phyloP scores from a whole-genome alignment of 176 grass and related monocot genomes.

The Ensete ventricosum region DNA sequence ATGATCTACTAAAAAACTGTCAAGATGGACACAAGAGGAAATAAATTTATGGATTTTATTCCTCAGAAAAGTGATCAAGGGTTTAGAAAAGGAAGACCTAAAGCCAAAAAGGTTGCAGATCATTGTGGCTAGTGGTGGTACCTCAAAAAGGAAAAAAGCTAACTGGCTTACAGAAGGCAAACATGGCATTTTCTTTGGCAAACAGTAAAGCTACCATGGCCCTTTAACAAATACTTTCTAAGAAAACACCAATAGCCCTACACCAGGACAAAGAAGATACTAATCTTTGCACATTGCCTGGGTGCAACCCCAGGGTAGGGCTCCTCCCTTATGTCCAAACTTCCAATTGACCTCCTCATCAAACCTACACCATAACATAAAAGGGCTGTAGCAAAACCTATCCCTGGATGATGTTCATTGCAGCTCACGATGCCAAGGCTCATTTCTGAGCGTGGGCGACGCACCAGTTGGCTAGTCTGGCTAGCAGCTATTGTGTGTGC shows the following conservation, averaged over 20 bases:
- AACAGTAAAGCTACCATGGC: not conserved
- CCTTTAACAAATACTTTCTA: not conserved
- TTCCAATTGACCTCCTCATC: not conserved
- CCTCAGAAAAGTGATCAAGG: not conserved
- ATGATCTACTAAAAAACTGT: not conserved
- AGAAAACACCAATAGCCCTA: constrained; percentile 12
- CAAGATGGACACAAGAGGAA: not conserved
- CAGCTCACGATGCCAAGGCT: not conserved
- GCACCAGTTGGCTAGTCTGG: constrained; percentile 28
- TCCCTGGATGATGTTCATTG: not conserved
- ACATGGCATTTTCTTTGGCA: constrained; percentile 6
- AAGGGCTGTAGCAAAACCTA: not conserved
- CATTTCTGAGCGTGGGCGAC: not conserved
- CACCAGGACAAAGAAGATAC: constrained; percentile 59
- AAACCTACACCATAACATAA: not conserved
- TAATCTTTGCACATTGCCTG: constrained; percentile 9
- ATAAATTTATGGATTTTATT: not conserved
- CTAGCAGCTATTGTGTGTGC: constrained; percentile 36
- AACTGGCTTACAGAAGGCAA: not conserved
- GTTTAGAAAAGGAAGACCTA: not conserved
- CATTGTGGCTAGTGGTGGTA: not conserved
- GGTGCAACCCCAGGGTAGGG: too few relatives aligned
- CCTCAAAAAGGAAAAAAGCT: not conserved
- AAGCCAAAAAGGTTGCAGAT: not conserved
- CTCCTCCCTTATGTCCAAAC: not conserved